Base-by-base conservation (phyloP, 2,329 filamentous ascomycete species). In the Juglanconis oblonga region DNA sequence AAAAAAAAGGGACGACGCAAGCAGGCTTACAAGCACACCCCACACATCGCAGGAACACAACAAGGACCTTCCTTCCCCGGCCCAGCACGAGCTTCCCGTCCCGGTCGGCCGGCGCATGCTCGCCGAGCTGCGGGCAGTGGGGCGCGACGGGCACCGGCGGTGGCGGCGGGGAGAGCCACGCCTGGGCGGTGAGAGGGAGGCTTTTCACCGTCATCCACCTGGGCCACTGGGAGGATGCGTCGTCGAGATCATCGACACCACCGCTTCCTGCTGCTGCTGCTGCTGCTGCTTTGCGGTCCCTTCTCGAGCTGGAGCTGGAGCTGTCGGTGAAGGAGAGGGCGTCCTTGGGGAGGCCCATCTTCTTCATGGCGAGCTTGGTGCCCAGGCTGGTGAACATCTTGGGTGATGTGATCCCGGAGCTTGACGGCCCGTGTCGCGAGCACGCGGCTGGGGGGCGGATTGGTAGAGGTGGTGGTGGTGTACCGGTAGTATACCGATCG, bases 21-120 rank as follows among this genome's bases (percentile, higher is more conserved):
- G n/a, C n/a, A n/a, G n/a, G n/a, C n/a, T n/a, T 75, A 83, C 81
- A 83, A 7, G 81, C 81, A 69, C 81, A 84, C 6, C 81, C 81
- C 11, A 83, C 81, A 55, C 81, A 84, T 9, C 81, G 78, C 57
- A 84, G 64, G 65, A 84, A 84, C 24, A 84, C 77, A 9, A 84
- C 73, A 14, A 84, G 66, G 2, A 77, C 74, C 11, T 74, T 76
- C 55, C 69, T 74, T 0, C 79, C 79, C n/a, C 74, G 71, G 11
- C 61, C 61, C 13, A 63, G 38, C 6, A 69, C 67, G 44, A 83
- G 68, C 66, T 75, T 76, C 35, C 75, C 69, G 47, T 80, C 77
- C 35, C 75, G 73, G 64, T 83, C 81, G 1, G 74, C 61, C 2
- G 81, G 81, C 3, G 80, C 80, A 50, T 75, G 66, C 55, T 82